phyloP scores from a whole-genome alignment of 2,329 filamentous ascomycete genomes.

The Teratosphaeria viscida region DNA sequence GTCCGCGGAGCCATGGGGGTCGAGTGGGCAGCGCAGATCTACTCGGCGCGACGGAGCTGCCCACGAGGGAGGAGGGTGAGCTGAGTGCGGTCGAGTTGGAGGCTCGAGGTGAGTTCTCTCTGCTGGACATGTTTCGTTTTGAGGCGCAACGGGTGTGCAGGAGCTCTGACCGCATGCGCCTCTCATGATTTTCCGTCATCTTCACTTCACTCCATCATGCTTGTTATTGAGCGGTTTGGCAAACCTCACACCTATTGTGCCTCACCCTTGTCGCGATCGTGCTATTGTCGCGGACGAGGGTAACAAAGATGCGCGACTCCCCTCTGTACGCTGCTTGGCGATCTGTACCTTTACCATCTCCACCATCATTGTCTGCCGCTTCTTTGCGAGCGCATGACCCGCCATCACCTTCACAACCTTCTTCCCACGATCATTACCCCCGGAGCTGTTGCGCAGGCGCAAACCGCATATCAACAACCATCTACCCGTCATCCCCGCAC shows the following conservation, averaged over 20 bases:
- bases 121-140: not conserved
- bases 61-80: not conserved
- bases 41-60: not conserved
- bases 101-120: not conserved
- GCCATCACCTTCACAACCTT: not conserved
- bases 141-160: not conserved
- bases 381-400: not conserved
- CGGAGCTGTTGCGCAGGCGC: not conserved
- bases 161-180: not conserved
- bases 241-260: not conserved
- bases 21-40: not conserved
- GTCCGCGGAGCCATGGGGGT: not conserved
- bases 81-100: not conserved
- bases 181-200: not conserved
- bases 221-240: not conserved
- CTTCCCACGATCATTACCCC: not conserved
- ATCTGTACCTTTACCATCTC: not conserved
- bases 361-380: not conserved
- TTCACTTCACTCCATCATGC: not conserved
- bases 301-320: not conserved
- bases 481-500: not conserved
- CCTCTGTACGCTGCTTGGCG: not conserved
- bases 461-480: not conserved
- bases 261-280: not conserved
- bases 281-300: not conserved